These are phyloP conservation scores for Acanthochlamys bracteata DNA, from an alignment of 106 monocot species.

Conservation along the genomic window DNA sequence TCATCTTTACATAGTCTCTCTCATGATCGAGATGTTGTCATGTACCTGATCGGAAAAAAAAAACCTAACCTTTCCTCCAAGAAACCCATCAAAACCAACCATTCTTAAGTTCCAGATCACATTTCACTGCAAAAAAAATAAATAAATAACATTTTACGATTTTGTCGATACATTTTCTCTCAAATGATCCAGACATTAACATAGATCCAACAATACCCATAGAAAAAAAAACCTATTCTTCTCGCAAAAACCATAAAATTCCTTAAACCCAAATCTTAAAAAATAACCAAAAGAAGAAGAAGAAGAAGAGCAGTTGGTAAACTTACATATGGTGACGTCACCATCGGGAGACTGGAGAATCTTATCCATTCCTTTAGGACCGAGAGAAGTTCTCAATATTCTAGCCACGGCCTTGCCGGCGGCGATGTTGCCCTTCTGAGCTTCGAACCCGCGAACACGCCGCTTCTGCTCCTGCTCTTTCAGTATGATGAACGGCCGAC, in stretches of 20 bases:
- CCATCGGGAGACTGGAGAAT: slow-evolving; percentile 99
- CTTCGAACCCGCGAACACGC: slow-evolving; percentile 72
- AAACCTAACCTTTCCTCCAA: too few relatives aligned
- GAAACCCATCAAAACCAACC: too few relatives aligned
- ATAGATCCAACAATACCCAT: background rate
- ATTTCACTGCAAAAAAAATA: background rate
- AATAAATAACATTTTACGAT: background rate
- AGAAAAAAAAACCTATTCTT: background rate
- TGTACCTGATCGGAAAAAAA: too few relatives aligned
- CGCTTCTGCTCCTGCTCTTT: slow-evolving; percentile 85
- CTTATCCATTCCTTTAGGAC: slow-evolving; percentile 99
- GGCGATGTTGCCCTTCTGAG: slow-evolving; percentile 91
- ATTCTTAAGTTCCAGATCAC: too few relatives aligned
- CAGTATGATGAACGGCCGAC: slow-evolving; percentile 81
- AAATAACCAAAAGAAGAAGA: background rate
- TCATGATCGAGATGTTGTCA: too few relatives aligned
- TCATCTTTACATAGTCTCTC: too few relatives aligned
- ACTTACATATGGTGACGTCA: slow-evolving; percentile 82
- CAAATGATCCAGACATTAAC: background rate
- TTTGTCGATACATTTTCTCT: background rate
- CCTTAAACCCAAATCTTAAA: background rate
- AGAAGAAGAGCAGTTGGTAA: background rate
- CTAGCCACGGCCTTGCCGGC: slow-evolving; percentile 75
- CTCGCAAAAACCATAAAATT: background rate
- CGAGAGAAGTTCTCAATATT: slow-evolving; percentile 81